Evolutionary conservation across 768 basidiomycete genomes (phyloP).

Genomic region (Kwoniella europaea): DNA sequence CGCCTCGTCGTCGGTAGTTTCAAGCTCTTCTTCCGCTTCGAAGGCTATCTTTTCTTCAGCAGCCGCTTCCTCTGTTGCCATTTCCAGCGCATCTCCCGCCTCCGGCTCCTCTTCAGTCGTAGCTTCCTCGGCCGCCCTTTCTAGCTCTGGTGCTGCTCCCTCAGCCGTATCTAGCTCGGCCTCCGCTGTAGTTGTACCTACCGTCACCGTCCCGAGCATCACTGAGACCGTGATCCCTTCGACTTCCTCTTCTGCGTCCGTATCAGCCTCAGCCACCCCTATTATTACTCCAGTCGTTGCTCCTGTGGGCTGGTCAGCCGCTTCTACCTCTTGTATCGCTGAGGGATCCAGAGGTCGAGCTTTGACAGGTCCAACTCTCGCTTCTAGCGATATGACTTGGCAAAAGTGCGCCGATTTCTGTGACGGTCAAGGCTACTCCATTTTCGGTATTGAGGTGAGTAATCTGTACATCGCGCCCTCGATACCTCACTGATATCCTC

Average conservation of each 20-base stretch:
- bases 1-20: neutral
- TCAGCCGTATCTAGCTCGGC: conserved; percentile 7
- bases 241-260: conserved; percentile 14
- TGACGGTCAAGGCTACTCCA: conserved; percentile 24
- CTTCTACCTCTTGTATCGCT: conserved; percentile 30
- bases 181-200: conserved; percentile 13
- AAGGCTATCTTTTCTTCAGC: conserved; percentile 10
- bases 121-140: conserved; percentile 6
- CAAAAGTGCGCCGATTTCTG: conserved; percentile 36
- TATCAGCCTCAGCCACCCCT: conserved; percentile 9
- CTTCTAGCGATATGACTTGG: conserved; percentile 32
- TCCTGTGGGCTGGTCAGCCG: conserved; percentile 23
- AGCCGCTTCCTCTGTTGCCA: neutral
- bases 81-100: conserved; percentile 5
- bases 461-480: conserved; percentile 27
- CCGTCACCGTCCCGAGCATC: conserved; percentile 1
- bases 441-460: conserved; percentile 42
- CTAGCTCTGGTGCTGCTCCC: conserved; percentile 2
- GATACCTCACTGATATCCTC: conserved; percentile 28
- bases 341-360: conserved; percentile 28
- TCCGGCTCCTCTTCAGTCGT: neutral
- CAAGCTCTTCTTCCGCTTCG: neutral
- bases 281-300: conserved; percentile 2
- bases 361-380: conserved; percentile 11
- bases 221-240: conserved; percentile 11